Conservation (phyloP, 208 protist genomes). For the Acanthamoeba sp. region DNA sequence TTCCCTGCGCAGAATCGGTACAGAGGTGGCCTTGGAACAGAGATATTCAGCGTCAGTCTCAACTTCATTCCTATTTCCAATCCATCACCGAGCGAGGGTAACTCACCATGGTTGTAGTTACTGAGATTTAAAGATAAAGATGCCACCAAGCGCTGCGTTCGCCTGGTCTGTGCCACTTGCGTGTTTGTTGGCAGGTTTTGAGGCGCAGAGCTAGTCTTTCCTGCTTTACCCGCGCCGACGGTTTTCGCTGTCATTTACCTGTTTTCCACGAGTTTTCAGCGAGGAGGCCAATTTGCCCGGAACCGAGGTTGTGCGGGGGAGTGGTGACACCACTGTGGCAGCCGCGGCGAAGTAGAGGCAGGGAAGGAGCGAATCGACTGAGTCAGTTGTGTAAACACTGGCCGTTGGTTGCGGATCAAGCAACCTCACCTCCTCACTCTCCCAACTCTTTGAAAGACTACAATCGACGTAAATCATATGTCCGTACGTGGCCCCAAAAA, state of each 20-base stretch:
- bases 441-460: not conserved
- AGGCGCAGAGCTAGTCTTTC: too few relatives aligned
- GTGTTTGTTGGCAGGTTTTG: too few relatives aligned
- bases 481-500: slow-evolving; percentile 16
- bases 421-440: not conserved
- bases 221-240: too few relatives aligned
- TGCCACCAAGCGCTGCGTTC: too few relatives aligned
- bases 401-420: not conserved
- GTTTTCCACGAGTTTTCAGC: not conserved
- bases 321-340: not conserved
- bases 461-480: not conserved
- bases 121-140: too few relatives aligned
- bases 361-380: not conserved
- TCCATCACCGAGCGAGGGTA: not conserved
- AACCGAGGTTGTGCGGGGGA: not conserved
- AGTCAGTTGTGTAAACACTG: not conserved
- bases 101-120: slow-evolving; percentile 2
- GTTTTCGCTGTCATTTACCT: not conserved
- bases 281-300: not conserved
- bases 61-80: not conserved
- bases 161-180: too few relatives aligned
- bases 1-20: slow-evolving; percentile 38
- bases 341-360: not conserved
- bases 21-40: not conserved
- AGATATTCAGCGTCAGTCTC: too few relatives aligned